Evolutionary conservation across 2,329 filamentous ascomycete species (phyloP), one percentile per base, ranked within the genome.

Genomic region (Camptophora hylomeconis): DNA sequence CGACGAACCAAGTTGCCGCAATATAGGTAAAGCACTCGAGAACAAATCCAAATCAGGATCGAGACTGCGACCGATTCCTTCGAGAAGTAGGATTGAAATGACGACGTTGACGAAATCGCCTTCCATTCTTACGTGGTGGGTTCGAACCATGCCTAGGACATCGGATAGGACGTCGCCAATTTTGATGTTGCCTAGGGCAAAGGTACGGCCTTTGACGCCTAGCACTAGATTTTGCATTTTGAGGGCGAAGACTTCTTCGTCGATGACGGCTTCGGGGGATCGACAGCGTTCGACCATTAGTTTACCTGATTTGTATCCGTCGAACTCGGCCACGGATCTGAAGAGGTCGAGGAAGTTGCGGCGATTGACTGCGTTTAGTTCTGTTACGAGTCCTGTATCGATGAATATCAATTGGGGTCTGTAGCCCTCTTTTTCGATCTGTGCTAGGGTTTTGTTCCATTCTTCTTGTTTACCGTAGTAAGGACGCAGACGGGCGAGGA

Each of bases 91-190:
- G 30, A 95, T 94, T 35, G 83, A 92, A 34, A 98, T 78, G 17
- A 98, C 87, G 4, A 98, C 89, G 49, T 98, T 98, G 50, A 98
- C 84, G 50, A 95, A 98, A 52, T 98, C 89, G 6, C 89, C 89
- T 54, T 98, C 89, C 28, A 98, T 69, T 6, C 89, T 70, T 3
- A 98, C 89, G 49, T 98, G 89, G 51, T 98, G 89, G 7, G 65
- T 62, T 31, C 89, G 73, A 17, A 98, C 89, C 84, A 98, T 94
- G 35, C 68, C 68, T 24, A 98, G 63, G 0, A 95, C 89, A 44
- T 92, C 72, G 47, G 89, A 84, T 17, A 98, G 57, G 12, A 98
- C 84, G 45, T 98, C 89, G 7, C 89, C 89, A 38, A 98, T 94
- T 58, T 86, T 92, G 57, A 98, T 79, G 48, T 83, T 93, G 4